These are phyloP conservation scores for Candida incommunis DNA, from an alignment of 805 yeast species.

Conservation along the genomic window DNA sequence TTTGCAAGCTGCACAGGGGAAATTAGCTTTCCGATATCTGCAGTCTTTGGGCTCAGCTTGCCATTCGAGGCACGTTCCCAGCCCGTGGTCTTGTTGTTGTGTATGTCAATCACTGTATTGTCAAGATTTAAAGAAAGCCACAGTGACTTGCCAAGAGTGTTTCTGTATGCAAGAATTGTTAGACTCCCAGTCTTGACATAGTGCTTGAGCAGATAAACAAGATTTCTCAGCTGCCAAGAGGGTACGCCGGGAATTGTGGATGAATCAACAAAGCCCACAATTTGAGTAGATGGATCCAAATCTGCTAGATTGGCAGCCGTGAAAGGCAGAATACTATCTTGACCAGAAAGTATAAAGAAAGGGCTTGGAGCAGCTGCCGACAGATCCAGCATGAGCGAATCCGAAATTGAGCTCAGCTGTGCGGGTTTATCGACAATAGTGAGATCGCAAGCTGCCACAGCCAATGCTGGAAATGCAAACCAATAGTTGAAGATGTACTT, in stretches of 20 bases:
- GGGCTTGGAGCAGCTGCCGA: no score
- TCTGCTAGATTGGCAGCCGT: not conserved
- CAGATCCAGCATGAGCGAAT: not conserved
- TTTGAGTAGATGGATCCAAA: not conserved
- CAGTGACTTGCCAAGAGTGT: conserved; percentile 6
- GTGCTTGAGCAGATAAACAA: conserved; percentile 33
- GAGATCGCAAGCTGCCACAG: conserved; percentile 17
- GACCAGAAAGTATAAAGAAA: not conserved
- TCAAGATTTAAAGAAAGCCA: not conserved
- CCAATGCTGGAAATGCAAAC: conserved; percentile 66
- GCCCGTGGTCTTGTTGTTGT: conserved; percentile 42
- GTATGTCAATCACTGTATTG: conserved; percentile 9
- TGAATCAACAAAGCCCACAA: conserved; percentile 29
- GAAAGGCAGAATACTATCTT: not conserved
- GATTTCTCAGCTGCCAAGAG: conserved; percentile 44
- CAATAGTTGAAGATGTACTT: conserved; percentile 81
- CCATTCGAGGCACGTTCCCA: conserved; percentile 78
- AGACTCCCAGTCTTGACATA: conserved; percentile 23
- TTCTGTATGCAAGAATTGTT: conserved; percentile 28
- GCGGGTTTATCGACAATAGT: conserved; percentile 20
- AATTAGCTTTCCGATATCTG: conserved; percentile 68
- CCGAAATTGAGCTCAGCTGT: conserved; percentile 22
- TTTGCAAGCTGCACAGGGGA: conserved; percentile 73
- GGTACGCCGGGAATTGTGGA: conserved; percentile 25
- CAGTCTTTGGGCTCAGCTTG: conserved; percentile 65